A percentile compares a stretch with the other conserved stretches of the same genome.
These are phyloP conservation scores for Hypocreales sp. DNA, from an alignment of 2,329 filamentous ascomycete genomes.

Conservation along the genomic window DNA sequence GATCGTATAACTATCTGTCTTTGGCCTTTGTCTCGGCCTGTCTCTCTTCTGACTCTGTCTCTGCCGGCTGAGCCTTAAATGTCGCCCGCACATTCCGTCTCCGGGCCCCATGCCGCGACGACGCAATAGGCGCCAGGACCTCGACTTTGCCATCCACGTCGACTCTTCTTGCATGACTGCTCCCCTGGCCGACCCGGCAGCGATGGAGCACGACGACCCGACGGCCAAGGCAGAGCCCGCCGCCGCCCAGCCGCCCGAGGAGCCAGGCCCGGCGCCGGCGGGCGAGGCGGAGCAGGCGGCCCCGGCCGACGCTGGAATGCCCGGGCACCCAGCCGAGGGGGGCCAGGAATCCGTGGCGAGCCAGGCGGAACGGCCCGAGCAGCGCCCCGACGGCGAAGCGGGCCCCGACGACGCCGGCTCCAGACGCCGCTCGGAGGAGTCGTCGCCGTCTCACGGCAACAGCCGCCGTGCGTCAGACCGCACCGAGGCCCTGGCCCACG, in stretches of 20 bases:
- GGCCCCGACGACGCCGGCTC: neutral
- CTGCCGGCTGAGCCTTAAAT: too few species aligned
- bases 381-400: neutral
- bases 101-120: conserved; percentile 12
- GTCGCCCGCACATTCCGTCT: too few species aligned
- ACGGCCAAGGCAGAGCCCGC: neutral
- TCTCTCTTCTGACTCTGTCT: too few species aligned
- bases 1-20: too few species aligned
- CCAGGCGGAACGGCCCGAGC: neutral
- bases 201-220: conserved; percentile 3
- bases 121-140: conserved; percentile 15
- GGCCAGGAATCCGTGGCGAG: too few species aligned
- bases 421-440: conserved; percentile 9
- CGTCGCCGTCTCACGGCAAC: conserved; percentile 8
- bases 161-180: conserved; percentile 28
- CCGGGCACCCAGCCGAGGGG: too few species aligned
- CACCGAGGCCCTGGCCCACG: conserved; percentile 37
- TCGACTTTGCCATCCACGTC: conserved; percentile 32
- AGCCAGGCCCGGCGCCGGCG: too few species aligned
- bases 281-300: too few species aligned
- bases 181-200: conserved; percentile 3
- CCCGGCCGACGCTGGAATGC: too few species aligned
- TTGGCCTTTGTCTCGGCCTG: too few species aligned
- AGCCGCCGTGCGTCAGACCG: conserved; percentile 23
- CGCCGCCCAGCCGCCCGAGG: too few species aligned